Percentiles rank a stretch among this genome's conserved stretches.
Conservation (phyloP, 345 rosid species). For the Brassica cretica region DNA sequence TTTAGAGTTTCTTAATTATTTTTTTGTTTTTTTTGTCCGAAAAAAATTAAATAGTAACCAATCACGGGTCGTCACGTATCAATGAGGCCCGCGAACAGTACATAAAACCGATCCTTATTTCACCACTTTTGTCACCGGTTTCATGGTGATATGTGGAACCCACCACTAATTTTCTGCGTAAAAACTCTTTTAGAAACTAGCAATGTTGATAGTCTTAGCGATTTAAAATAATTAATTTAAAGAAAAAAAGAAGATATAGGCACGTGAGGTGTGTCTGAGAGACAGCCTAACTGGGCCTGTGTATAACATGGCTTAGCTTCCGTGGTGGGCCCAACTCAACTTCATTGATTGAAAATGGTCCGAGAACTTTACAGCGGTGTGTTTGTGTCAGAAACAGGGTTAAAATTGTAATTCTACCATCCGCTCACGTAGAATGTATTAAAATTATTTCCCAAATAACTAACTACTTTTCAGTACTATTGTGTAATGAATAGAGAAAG, state of each 20-base stretch:
- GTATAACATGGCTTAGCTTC: slow-evolving; percentile 23
- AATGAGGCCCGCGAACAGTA: too few species aligned
- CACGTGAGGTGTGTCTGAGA: slow-evolving; percentile 35
- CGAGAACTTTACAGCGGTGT: slow-evolving; percentile 24
- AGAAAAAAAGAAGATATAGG: background rate
- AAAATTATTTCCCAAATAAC: background rate
- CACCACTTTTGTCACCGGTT: too few species aligned
- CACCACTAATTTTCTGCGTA: too few species aligned
- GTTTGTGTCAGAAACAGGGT: slow-evolving; percentile 17
- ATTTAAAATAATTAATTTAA: background rate
- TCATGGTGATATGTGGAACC: too few species aligned
- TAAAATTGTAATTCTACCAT: background rate
- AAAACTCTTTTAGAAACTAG: too few species aligned
- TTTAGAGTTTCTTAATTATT: too few species aligned
- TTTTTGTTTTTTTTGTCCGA: too few species aligned
- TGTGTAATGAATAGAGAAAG: background rate
- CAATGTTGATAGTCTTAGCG: too few species aligned
- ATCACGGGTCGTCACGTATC: too few species aligned
- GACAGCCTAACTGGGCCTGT: slow-evolving; percentile 37
- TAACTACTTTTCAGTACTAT: slow-evolving; percentile 6
- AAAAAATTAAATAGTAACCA: too few species aligned
- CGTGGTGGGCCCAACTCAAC: slow-evolving; percentile 12
- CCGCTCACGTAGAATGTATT: background rate
- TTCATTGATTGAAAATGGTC: slow-evolving; percentile 30
- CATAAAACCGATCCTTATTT: too few species aligned